Base-by-base conservation (phyloP, 306 rosid genomes). In the Cercis canadensis region DNA sequence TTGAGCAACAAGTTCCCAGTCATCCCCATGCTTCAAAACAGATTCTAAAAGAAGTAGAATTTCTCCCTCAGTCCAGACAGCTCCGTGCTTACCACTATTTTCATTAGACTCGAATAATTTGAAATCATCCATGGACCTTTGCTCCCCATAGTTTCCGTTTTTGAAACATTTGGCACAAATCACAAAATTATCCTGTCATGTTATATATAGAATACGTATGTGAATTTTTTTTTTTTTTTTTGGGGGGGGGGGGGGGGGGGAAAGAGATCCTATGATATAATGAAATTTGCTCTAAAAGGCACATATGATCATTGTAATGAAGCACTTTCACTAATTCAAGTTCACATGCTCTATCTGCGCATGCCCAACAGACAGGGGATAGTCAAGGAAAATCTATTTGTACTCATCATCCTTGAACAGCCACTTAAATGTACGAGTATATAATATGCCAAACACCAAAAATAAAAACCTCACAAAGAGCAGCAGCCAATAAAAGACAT, bases 1-100 rank as follows among this genome's bases (percentile, higher is more conserved):
- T 58, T 85, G 90, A 74, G 88, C 91, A 73, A 94, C 95, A 60
- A 89, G 90, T 7, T 89, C 99, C 99, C 99, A 94, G 74, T 87
- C 90, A 80, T 94, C 97, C 70, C 99, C 99, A 67, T 94, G 85
- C 85, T 89, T 94, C 87, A 81, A 65, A 70, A 91, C 95, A 75
- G 97, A 94, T 80, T 94, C 97, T 76, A 94, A 84, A 67, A 94
- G 97, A 72, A 89, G 86, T 15, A 94, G 83, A 40, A 84, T 94
- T 78, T 94, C 99, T 24, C 87, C 86, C 74, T 94, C 99, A 3
- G 91, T 94, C 99, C 99, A 94, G 62, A 68, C 75, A 70, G 84
- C 80, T 71, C 74, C 81, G 1, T 55, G 44, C 66, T 73, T 76
- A 65, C 59, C 41, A 31, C 68, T 65, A 33, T 80, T 83, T 75